These are phyloP conservation scores for Aspergillus bridgeri DNA, from an alignment of 495 filamentous ascomycete species.

Conservation along the genomic window DNA sequence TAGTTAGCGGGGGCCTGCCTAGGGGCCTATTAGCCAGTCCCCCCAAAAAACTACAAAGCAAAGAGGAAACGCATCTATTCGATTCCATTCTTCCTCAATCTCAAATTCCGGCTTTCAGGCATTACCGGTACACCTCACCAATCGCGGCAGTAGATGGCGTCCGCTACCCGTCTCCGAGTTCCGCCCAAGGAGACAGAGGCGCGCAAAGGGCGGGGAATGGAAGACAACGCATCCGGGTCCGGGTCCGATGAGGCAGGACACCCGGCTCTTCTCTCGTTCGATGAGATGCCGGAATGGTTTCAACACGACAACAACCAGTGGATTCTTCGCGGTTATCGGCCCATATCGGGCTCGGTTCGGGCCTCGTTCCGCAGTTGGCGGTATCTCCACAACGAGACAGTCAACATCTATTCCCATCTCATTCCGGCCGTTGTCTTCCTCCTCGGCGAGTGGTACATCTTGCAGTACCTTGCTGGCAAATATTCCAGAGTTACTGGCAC, in stretches of 20 bases:
- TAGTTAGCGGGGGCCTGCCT: no score
- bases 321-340: slow-evolving; percentile 30
- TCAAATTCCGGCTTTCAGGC: not conserved
- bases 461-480: slow-evolving; percentile 20
- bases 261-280: slow-evolving; percentile 24
- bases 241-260: slow-evolving; percentile 4
- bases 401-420: slow-evolving; percentile 35
- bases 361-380: slow-evolving; percentile 26
- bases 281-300: slow-evolving; percentile 33
- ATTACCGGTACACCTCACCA: not conserved
- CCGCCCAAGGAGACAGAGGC: slow-evolving; percentile 18
- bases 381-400: slow-evolving; percentile 35
- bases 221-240: slow-evolving; percentile 9
- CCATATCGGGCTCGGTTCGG: slow-evolving; percentile 28
- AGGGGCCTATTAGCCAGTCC: no score
- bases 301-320: slow-evolving; percentile 20
- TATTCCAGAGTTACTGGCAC: slow-evolving; percentile 18
- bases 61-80: slow-evolving; percentile 6
- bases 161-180: slow-evolving; percentile 22
- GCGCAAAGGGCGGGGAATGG: no score
- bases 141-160: slow-evolving; percentile 10
- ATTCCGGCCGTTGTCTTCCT: slow-evolving; percentile 24
- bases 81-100: slow-evolving; percentile 7
- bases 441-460: slow-evolving; percentile 16
- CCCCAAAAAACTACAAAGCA: no score